Conservation (phyloP, 164 flowering plant species). For the Saururus chinensis region DNA sequence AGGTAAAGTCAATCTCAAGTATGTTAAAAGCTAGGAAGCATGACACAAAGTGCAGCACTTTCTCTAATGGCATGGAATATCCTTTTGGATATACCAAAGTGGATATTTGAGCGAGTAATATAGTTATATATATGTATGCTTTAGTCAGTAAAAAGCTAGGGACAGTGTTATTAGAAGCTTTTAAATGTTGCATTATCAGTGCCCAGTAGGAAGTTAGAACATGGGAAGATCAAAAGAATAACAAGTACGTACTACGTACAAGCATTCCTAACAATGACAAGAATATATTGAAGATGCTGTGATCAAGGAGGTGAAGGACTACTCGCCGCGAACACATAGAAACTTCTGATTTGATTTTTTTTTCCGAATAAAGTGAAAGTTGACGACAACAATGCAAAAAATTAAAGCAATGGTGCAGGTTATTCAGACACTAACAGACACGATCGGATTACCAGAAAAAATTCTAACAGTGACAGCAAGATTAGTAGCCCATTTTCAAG, state of each 20-base stretch:
- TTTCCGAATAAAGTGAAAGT: not conserved
- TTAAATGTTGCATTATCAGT: too few relatives aligned
- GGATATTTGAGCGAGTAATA: not conserved
- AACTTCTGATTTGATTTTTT: not conserved
- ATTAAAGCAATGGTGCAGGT: not conserved
- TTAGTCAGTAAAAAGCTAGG: not conserved
- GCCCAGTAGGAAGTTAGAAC: not conserved
- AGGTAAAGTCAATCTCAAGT: not conserved
- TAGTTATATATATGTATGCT: not conserved
- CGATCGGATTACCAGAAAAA: not conserved
- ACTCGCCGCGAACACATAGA: not conserved
- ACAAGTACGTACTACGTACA: not conserved
- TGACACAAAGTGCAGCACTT: not conserved
- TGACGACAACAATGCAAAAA: not conserved
- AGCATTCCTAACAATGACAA: not conserved
- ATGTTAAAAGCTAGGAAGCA: not conserved
- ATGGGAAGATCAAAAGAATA: not conserved
- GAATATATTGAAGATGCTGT: not conserved
- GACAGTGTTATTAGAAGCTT: not conserved
- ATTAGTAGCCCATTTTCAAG: too few relatives aligned
- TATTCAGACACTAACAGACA: not conserved
- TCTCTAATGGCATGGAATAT: not conserved
- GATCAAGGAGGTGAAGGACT: not conserved
- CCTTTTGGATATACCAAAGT: not conserved
- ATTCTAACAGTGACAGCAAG: not conserved